Base-by-base conservation (phyloP, 495 filamentous ascomycete species). In the Penicillium paxilli region DNA sequence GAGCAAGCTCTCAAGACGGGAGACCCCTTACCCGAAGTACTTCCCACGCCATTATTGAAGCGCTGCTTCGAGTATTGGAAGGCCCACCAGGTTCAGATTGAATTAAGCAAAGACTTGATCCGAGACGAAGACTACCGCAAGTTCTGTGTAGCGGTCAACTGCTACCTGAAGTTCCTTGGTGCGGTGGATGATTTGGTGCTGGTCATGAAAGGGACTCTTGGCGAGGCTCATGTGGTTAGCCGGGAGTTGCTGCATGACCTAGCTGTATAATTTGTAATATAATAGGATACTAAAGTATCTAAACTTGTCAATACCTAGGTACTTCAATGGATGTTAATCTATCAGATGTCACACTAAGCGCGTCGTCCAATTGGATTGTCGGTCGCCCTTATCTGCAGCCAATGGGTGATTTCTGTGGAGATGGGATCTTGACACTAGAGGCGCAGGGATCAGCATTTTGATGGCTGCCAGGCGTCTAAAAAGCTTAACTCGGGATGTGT, bases 1-100 rank as follows among this genome's bases (percentile, higher is more conserved):
- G 73, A 77, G 35, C 73, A 77, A 45, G 59, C 72, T 2, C 64
- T 77, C 0, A 71, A 75, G 40, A 74, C 73, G 0, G 73, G 69
- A 1, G 73, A 77, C 48, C 60, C 73, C 11, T 55, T 70, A n/a
- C 73, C 73, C 3, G 73, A 77, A 46, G 62, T 75, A 2, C 56
- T 77, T 1, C 73, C 73, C 0, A 75, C 72, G 1, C 73, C 73
- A 24, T 44, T 77, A 3, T 55, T 74, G 7, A 67, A 66, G 7
- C 67, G 72, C 5, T 62, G 64, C 30, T 57, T 69, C 40, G 68
- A 74, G 26, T 67, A 44, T 19, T 69, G 67, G 64, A 51, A 53
- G 21, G 41, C 40, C 2, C 66, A 65, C 14, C 59, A 60, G 17
- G 40, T 51, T 5, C 62, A 67, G 11, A 52, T 68, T 17, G 40